Conservation (phyloP, 2,329 filamentous ascomycete genomes). For the Hortaea sp. region DNA sequence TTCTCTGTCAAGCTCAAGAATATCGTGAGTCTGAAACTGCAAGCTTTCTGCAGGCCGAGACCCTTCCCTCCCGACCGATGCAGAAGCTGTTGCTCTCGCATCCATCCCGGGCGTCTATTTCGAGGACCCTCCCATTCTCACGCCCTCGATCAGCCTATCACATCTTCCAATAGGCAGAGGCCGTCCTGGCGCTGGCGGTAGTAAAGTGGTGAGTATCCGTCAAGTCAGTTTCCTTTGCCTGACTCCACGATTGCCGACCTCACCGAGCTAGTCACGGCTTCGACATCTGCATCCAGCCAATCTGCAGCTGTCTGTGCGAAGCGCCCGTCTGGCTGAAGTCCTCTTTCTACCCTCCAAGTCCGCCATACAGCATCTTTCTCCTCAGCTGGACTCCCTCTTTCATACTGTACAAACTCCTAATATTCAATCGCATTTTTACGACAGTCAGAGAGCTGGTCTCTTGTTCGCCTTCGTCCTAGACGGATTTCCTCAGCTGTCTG, state of each 20-base stretch:
- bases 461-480: constrained; percentile 14
- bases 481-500: constrained; percentile 14
- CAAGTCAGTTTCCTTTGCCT: background rate
- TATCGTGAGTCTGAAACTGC: too few species aligned
- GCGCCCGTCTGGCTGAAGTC: constrained; percentile 12
- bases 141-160: constrained; percentile 5
- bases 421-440: constrained; percentile 3
- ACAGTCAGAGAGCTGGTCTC: constrained; percentile 23
- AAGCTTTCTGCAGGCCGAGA: too few species aligned
- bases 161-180: constrained; percentile 1
- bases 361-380: constrained; percentile 5
- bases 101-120: constrained; percentile 6
- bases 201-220: constrained; percentile 4
- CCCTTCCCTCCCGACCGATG: background rate
- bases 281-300: constrained; percentile 3
- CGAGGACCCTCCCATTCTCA: background rate
- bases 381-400: constrained; percentile 9
- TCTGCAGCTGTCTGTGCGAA: constrained; percentile 15
- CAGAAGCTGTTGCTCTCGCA: constrained; percentile 1
- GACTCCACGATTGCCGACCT: background rate
- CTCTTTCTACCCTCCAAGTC: constrained; percentile 7
- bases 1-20: too few species aligned
- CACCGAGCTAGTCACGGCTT: background rate
- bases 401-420: constrained; percentile 6
- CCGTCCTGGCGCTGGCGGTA: background rate